These are phyloP conservation scores for Quercus cerris DNA, from an alignment of 306 rosid species.

Conservation along the genomic window DNA sequence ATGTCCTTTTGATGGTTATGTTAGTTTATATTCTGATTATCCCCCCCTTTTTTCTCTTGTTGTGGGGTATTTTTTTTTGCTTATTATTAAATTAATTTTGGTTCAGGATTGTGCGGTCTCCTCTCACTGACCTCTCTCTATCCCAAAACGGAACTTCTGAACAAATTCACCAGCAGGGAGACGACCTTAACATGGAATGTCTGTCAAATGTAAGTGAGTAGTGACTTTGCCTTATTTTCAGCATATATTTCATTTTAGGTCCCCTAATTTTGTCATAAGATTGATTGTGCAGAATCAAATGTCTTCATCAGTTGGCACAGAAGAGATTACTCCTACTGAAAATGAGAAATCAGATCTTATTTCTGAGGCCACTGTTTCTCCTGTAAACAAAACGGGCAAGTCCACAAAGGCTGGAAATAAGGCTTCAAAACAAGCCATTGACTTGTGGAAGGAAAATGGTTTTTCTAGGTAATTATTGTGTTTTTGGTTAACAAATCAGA, in stretches of 20 bases:
- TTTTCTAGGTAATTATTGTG: constrained; percentile 66
- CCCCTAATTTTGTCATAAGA: background rate
- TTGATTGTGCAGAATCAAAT: constrained; percentile 47
- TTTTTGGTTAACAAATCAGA: background rate
- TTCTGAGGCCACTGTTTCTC: constrained; percentile 29
- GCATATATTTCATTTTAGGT: constrained; percentile 5
- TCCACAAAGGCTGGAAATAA: constrained; percentile 72
- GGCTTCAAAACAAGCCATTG: constrained; percentile 56
- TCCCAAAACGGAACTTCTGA: constrained; percentile 35
- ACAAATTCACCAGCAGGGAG: constrained; percentile 32
- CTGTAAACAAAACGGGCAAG: constrained; percentile 42
- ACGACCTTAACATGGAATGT: constrained; percentile 38
- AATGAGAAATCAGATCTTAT: constrained; percentile 36
- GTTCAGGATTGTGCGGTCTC: constrained; percentile 63
- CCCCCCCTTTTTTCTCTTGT: background rate
- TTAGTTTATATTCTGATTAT: background rate
- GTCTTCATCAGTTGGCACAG: constrained; percentile 31
- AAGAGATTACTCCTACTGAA: constrained; percentile 40
- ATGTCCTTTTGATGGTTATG: background rate
- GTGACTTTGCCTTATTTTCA: background rate
- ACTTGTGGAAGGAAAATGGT: constrained; percentile 84
- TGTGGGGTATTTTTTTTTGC: background rate
- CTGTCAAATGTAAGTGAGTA: constrained; percentile 45
- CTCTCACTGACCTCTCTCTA: constrained; percentile 53
- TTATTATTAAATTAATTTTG: constrained; percentile 6